These are phyloP conservation scores for Wickerhamiella sergipiensis DNA, from an alignment of 805 yeast species.

Conservation along the genomic window DNA sequence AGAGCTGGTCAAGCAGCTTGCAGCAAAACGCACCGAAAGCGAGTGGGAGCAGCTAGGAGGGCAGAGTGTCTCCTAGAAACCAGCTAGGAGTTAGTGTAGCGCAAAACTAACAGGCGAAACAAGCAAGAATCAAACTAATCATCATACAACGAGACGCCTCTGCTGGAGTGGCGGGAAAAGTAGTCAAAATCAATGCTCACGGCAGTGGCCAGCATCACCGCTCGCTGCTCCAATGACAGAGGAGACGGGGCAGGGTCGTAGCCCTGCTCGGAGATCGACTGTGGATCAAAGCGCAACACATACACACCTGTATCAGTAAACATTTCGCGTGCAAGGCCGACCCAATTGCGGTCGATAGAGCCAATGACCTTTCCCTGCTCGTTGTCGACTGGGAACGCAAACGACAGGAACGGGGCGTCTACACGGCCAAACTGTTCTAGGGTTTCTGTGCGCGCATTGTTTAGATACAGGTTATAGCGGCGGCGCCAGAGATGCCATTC, in stretches of 20 bases:
- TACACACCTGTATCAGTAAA: slow-evolving; percentile 94
- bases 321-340: slow-evolving; percentile 82
- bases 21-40: slow-evolving; percentile 8
- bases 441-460: slow-evolving; percentile 25
- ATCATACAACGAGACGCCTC: not conserved
- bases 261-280: slow-evolving; percentile 41
- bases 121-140: not conserved
- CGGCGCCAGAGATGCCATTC: slow-evolving; percentile 95
- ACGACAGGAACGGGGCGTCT: slow-evolving; percentile 76
- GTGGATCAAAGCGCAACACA: slow-evolving; percentile 67
- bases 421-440: slow-evolving; percentile 74
- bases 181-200: slow-evolving; percentile 91
- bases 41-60: not conserved
- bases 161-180: slow-evolving; percentile 74
- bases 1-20: slow-evolving; percentile 32
- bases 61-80: no score
- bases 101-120: no score
- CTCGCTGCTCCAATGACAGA: slow-evolving; percentile 68
- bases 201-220: slow-evolving; percentile 74
- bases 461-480: slow-evolving; percentile 59
- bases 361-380: slow-evolving; percentile 48
- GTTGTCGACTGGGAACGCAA: slow-evolving; percentile 68
- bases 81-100: no score
- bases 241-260: slow-evolving; percentile 38
- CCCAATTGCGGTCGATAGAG: slow-evolving; percentile 85